A percentile compares a stretch with the other conserved stretches of the same genome.
phyloP scores from a whole-genome alignment of 768 basidiomycete genomes.

The Suillus sp. region DNA sequence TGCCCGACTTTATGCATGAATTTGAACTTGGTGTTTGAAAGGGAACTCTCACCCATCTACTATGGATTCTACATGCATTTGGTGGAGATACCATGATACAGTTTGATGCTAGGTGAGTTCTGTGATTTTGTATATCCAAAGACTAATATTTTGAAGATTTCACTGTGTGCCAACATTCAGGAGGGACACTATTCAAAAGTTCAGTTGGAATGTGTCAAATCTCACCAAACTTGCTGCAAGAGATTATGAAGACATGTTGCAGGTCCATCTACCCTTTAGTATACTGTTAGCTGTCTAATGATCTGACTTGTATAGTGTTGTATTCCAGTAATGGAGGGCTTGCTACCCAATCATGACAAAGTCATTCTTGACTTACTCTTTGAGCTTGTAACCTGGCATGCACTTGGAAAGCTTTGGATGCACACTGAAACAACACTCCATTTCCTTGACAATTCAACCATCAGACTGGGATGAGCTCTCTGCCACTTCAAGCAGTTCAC shows the following conservation, averaged over 20 bases:
- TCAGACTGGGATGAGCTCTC: conserved; percentile 18
- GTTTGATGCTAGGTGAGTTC: neutral
- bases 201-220: conserved; percentile 22
- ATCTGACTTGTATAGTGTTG: conserved; percentile 25
- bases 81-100: conserved; percentile 6
- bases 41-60: conserved; percentile 34
- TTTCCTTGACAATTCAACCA: conserved; percentile 15
- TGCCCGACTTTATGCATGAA: conserved; percentile 40
- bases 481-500: conserved; percentile 28
- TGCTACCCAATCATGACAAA: conserved; percentile 19
- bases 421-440: conserved; percentile 20
- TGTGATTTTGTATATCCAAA: too few species aligned
- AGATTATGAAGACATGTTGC: conserved; percentile 17
- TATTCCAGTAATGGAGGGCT: conserved; percentile 21
- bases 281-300: too few species aligned
- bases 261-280: conserved; percentile 2
- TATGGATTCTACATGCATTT: conserved; percentile 30
- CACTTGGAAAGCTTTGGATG: conserved; percentile 18
- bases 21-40: conserved; percentile 42
- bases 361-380: conserved; percentile 21
- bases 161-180: conserved; percentile 16
- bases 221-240: conserved; percentile 11
- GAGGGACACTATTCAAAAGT: conserved; percentile 4
- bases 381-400: conserved; percentile 23
- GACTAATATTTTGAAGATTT: conserved; percentile 13